Conservation (phyloP, 306 rosid species). For the Lablab purpureus region DNA sequence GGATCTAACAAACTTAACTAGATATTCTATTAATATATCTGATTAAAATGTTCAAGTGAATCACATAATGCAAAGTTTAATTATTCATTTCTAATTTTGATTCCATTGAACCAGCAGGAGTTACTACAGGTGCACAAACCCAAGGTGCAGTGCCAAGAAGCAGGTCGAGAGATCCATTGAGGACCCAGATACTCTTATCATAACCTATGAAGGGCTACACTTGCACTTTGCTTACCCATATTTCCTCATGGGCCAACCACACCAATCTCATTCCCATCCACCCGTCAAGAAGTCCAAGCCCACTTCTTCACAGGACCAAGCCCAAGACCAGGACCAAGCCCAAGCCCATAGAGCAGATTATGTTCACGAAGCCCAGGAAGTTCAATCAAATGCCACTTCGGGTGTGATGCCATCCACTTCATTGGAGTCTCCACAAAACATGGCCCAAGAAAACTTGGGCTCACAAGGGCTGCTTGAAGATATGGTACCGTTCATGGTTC, state of each 20-base stretch:
- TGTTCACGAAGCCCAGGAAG: slow-evolving; percentile 33
- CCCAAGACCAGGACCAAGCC: slow-evolving; percentile 19
- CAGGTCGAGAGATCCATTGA: slow-evolving; percentile 88
- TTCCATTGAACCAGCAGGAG: slow-evolving; percentile 59
- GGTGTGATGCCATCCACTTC: not conserved
- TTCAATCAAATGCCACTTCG: slow-evolving; percentile 17
- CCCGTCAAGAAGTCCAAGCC: slow-evolving; percentile 66
- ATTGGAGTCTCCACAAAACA: slow-evolving; percentile 37
- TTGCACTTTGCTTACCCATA: slow-evolving; percentile 85
- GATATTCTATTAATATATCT: no score
- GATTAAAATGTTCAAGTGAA: not conserved
- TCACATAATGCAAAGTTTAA: not conserved
- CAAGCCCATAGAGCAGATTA: slow-evolving; percentile 27
- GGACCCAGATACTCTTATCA: slow-evolving; percentile 78
- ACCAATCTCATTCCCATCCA: slow-evolving; percentile 44
- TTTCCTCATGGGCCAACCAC: slow-evolving; percentile 54
- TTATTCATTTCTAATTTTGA: slow-evolving; percentile 8
- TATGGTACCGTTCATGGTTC: slow-evolving; percentile 79
- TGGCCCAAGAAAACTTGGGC: slow-evolving; percentile 48
- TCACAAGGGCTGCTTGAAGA: slow-evolving; percentile 91
- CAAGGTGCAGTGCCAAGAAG: slow-evolving; percentile 92
- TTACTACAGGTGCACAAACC: slow-evolving; percentile 89
- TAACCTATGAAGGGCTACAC: slow-evolving; percentile 95
- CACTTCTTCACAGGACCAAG: slow-evolving; percentile 31
- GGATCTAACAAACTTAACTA: no score